Evolutionary conservation across 2,329 filamentous ascomycete genomes (phyloP), one percentile per base, ranked within the genome.

Genomic region (Thielaviopsis populi): DNA sequence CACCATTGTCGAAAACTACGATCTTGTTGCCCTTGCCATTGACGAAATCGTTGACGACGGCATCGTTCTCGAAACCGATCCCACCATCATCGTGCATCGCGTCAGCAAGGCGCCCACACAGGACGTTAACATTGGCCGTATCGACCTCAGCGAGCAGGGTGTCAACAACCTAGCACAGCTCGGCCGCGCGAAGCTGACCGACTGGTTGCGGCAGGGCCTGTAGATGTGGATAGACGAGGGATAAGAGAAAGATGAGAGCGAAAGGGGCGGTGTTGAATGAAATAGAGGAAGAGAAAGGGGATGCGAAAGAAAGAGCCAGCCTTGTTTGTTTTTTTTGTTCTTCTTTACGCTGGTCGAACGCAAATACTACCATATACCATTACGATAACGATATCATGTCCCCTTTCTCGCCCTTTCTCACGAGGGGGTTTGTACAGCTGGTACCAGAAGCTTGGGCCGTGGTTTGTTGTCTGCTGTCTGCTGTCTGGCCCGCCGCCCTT

Each of bases 1-100:
- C 69, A 97, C 94, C 65, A 91, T 97, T 69, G 87, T 97, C 72
- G 94, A 99, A 77, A 97, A 97, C 82, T 99, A 97, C 79, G 94
- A 97, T 75, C 83, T 97, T 24, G 89, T 96, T 67, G 88, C 91
- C 15, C 83, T 99, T 63, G 89, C 91, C 54, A 89, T 99, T 68
- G 94, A 99, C 75, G 94, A 99, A 75, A 92, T 95, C 67, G 84
- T 95, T 63, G 91, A 96, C 75, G 91, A 95, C 72, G 94, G 94
- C 66, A 95, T 97, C 73, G 92, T 99, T 70, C 84, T 99, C 67
- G 94, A 99, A 78, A 97, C 92, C 0, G 94, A 99, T 74, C 91
- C 94, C 0, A 92, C 94, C 68, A 88, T 96, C 71, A 89, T 99
- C 69, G 87, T 92, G 59, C 91, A 91, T 73, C 81, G 94, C 69